Conservation (phyloP, 1,139 yeast species). For the Sugiyamaella novakii region DNA sequence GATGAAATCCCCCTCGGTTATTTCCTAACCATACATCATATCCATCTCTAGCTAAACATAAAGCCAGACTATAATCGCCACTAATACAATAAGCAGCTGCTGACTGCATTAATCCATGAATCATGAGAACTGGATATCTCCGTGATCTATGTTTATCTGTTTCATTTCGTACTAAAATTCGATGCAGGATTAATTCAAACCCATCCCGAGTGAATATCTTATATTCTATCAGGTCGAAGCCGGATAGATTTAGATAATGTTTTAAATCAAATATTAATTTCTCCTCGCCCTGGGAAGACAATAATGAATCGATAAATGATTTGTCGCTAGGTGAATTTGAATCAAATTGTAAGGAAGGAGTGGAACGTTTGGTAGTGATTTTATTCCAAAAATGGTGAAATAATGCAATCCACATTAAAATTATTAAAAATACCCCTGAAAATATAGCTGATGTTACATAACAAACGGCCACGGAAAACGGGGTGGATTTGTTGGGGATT, state of each 20-base stretch:
- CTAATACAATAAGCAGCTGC: constrained; percentile 81
- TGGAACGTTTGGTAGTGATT: not conserved
- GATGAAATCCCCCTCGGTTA: constrained; percentile 81
- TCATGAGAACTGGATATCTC: constrained; percentile 62
- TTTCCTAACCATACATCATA: constrained; percentile 95
- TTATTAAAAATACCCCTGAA: constrained; percentile 37
- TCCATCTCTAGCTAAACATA: constrained; percentile 59
- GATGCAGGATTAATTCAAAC: constrained; percentile 63
- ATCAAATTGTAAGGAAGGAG: constrained; percentile 1
- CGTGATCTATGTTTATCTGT: constrained; percentile 36
- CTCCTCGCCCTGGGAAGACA: constrained; percentile 33
- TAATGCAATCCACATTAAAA: constrained; percentile 22
- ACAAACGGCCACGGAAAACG: constrained; percentile 24
- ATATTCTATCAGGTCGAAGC: constrained; percentile 60
- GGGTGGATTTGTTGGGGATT: constrained; percentile 9
- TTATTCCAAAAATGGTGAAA: constrained; percentile 12
- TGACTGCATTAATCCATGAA: constrained; percentile 87
- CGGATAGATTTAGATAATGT: constrained; percentile 66
- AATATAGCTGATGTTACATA: constrained; percentile 36
- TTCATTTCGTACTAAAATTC: constrained; percentile 57
- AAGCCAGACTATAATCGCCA: constrained; percentile 74
- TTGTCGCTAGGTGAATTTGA: constrained; percentile 5
- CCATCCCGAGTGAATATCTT: constrained; percentile 79
- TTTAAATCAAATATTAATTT: constrained; percentile 53
- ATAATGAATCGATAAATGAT: constrained; percentile 4